These are phyloP conservation scores for Trichopus zeylanicus DNA, from an alignment of 116 monocot genomes.

Conservation along the genomic window DNA sequence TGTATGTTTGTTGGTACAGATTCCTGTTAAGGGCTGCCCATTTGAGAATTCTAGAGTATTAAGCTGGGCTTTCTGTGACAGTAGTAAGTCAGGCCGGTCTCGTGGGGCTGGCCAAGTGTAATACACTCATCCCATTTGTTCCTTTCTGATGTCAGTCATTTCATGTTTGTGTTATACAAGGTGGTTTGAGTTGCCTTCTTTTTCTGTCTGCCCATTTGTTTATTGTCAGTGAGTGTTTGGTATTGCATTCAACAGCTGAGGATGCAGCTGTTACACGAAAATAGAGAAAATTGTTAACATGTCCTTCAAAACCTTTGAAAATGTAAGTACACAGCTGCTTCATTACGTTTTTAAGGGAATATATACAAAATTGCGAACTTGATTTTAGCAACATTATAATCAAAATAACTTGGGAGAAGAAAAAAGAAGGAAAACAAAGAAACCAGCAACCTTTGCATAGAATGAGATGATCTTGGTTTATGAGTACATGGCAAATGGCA, in stretches of 20 bases:
- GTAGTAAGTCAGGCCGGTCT: slow-evolving; percentile 64
- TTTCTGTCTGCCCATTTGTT: neutral
- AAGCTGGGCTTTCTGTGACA: slow-evolving; percentile 75
- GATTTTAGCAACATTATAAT: too few relatives aligned
- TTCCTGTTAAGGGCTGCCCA: slow-evolving; percentile 62
- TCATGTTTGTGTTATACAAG: neutral
- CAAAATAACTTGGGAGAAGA: too few relatives aligned
- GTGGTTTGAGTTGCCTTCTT: neutral
- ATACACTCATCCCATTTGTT: slow-evolving; percentile 3
- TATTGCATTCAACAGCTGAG: slow-evolving; percentile 76
- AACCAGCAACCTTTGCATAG: too few relatives aligned
- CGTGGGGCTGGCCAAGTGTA: slow-evolving; percentile 23
- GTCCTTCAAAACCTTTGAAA: too few relatives aligned
- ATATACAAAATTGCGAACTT: too few relatives aligned
- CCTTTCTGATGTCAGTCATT: neutral
- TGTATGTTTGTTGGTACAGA: too few relatives aligned
- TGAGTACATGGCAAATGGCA: too few relatives aligned
- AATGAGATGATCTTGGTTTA: slow-evolving; percentile 79
- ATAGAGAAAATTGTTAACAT: too few relatives aligned
- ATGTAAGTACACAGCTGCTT: too few relatives aligned
- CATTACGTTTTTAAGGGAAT: too few relatives aligned
- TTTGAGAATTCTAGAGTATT: slow-evolving; percentile 59
- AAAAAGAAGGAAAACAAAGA: too few relatives aligned
- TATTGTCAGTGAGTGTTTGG: slow-evolving; percentile 59
- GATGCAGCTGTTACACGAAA: too few relatives aligned